These are phyloP conservation scores for Saccharomycopsis babjevae DNA, from an alignment of 805 yeast genomes.

Conservation along the genomic window DNA sequence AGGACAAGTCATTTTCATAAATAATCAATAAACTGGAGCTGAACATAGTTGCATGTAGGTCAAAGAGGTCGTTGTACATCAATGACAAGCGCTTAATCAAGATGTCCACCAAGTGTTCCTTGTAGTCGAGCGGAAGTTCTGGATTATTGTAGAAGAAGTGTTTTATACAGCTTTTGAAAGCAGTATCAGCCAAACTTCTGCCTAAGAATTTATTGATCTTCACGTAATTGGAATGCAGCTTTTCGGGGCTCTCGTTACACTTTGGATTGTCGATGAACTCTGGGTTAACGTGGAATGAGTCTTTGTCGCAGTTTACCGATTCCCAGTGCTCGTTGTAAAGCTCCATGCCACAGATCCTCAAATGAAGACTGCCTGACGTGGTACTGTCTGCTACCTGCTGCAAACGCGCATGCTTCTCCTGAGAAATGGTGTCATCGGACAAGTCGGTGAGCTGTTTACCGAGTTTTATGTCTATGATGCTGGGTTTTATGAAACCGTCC, in stretches of 20 bases:
- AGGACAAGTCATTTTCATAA: conserved; percentile 51
- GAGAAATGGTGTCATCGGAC: conserved; percentile 37
- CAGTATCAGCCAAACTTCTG: conserved; percentile 37
- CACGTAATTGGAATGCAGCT: conserved; percentile 29
- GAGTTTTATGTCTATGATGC: conserved; percentile 73
- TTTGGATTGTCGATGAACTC: conserved; percentile 7
- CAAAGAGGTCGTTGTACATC: conserved; percentile 53
- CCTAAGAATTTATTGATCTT: conserved; percentile 65
- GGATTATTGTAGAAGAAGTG: conserved; percentile 34
- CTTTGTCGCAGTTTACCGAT: conserved; percentile 18
- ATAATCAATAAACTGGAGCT: conserved; percentile 68
- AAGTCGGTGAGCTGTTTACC: conserved; percentile 56
- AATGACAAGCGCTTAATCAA: conserved; percentile 53
- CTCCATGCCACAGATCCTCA: conserved; percentile 86
- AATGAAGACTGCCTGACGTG: conserved; percentile 69
- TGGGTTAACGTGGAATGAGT: neutral
- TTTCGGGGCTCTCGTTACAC: too few relatives aligned
- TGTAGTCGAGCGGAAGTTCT: conserved; percentile 25
- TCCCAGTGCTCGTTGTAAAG: conserved; percentile 25
- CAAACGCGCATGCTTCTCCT: conserved; percentile 55
- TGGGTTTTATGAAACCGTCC: conserved; percentile 52
- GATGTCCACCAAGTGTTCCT: conserved; percentile 31
- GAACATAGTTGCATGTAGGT: conserved; percentile 51
- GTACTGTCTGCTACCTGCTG: conserved; percentile 55
- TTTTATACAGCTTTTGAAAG: conserved; percentile 36